Base-by-base conservation (phyloP, 768 basidiomycete genomes). In the Termitomyces sp. region DNA sequence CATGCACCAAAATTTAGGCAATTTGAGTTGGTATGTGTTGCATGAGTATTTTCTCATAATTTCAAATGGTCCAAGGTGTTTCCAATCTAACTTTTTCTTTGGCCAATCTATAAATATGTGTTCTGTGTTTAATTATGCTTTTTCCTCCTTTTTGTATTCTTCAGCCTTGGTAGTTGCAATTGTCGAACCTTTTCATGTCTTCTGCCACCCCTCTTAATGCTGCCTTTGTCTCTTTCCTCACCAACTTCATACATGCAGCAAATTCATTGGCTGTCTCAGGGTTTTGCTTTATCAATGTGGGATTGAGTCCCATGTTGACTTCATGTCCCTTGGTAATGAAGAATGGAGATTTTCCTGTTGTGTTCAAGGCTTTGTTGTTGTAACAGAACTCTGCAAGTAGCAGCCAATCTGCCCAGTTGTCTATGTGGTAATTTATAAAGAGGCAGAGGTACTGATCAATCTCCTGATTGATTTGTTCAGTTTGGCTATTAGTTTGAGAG, bases 341-440 rank as follows among this genome's bases (percentile, higher is more conserved):
- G 12, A 45, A 45, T 2, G 43, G 38, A 16, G 67, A 61, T 17
- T 64, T 49, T 0, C 68, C 65, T n/a, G 68, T 74, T 1, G 69
- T 58, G 1, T 64, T 54, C 25, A 66, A 59, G 0, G 61, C 47
- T 8, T 63, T 58, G 53, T 69, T 68, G 57, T 75, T 75, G 52
- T 67, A 66, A 0, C 70, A 63, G 51, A 74, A 75, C 40, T 75
- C 67, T 0, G 71, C 65, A 14, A 66, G 62, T n/a, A 67, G 59
- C 0, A 75, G 52, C 51, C 64, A 66, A 9, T 68, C 57, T 0
- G 66, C 59, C 74, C 73, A 76, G 40, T 75, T 61, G 38, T 65
- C 60, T 54, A 72, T 69, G 21, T 61, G 53, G 34, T 66, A 61
- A 50, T 67, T 65, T 40, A 62, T 53, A 47, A 69, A 73, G 11